Evolutionary conservation across 345 rosid genomes (phyloP).

Genomic region (Bruguiera parviflora): DNA sequence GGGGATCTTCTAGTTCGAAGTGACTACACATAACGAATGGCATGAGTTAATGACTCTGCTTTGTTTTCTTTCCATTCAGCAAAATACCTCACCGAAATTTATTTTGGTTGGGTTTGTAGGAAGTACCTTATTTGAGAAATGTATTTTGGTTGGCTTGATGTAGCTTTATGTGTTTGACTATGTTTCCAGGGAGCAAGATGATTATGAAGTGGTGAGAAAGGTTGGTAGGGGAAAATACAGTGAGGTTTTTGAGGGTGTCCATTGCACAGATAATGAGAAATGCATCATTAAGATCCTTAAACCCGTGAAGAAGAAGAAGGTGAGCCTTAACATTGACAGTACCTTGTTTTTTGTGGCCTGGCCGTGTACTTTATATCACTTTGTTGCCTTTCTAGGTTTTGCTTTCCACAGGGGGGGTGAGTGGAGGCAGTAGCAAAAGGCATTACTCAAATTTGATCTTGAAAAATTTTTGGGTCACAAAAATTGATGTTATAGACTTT

Average conservation of each 20-base stretch:
- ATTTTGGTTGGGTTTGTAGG: not conserved
- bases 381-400: too few species aligned
- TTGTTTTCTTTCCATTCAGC: not conserved
- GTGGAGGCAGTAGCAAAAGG: too few species aligned
- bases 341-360: too few species aligned
- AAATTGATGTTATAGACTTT: too few species aligned
- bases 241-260: constrained; percentile 94
- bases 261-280: constrained; percentile 74
- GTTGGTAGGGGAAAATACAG: constrained; percentile 98
- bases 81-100: not conserved
- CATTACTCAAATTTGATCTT: too few species aligned
- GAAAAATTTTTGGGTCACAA: too few species aligned
- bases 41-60: not conserved
- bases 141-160: too few species aligned
- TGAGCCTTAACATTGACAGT: constrained; percentile 14
- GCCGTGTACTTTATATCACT: too few species aligned
- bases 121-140: too few species aligned
- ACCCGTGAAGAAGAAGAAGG: constrained; percentile 99
- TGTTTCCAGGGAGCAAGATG: constrained; percentile 78
- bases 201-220: constrained; percentile 92
- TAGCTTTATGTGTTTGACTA: not conserved
- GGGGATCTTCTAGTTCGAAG: not conserved
- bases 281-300: constrained; percentile 92
- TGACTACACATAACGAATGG: not conserved
- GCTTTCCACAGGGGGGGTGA: too few species aligned